Conservation (phyloP, 768 basidiomycete species). For the Podaxis sp. region DNA sequence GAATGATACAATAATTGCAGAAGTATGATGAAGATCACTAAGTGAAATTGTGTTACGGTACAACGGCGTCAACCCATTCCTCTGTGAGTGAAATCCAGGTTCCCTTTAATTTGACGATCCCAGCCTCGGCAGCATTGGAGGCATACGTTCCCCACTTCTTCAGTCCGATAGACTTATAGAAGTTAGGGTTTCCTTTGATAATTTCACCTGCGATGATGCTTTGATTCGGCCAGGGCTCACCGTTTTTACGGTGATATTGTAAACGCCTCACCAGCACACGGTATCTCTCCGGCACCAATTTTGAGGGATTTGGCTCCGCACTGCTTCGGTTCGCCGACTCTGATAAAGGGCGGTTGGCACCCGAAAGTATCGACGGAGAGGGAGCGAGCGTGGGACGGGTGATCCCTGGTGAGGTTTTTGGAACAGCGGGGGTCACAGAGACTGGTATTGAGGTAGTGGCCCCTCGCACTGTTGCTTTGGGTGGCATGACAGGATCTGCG, state of each 20-base stretch:
- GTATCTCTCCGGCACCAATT: not conserved
- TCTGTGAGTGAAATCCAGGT: slow-evolving; percentile 14
- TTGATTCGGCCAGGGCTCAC: slow-evolving; percentile 3
- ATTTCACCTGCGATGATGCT: slow-evolving; percentile 8
- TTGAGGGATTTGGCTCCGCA: not conserved
- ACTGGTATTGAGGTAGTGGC: not conserved
- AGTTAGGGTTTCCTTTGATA: not conserved
- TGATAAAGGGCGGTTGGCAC: not conserved
- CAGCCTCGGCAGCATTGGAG: slow-evolving; percentile 8
- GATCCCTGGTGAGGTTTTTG: not conserved
- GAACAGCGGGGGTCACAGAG: not conserved
- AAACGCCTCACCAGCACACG: slow-evolving; percentile 11
- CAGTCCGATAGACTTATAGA: slow-evolving; percentile 16
- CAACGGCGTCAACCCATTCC: slow-evolving; percentile 7
- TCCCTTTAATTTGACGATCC: slow-evolving; percentile 8
- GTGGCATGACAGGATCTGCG: not conserved
- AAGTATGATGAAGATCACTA: not conserved
- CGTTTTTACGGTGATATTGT: slow-evolving; percentile 6
- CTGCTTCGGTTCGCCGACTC: not conserved
- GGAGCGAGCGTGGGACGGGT: not conserved
- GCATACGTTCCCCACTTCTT: slow-evolving; percentile 15
- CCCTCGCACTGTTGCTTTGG: not conserved
- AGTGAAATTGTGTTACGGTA: not conserved
- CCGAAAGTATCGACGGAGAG: too few relatives aligned
- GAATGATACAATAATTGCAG: not conserved